phyloP scores from a whole-genome alignment of 2,329 filamentous ascomycete genomes.

The Penicillium sp. region DNA sequence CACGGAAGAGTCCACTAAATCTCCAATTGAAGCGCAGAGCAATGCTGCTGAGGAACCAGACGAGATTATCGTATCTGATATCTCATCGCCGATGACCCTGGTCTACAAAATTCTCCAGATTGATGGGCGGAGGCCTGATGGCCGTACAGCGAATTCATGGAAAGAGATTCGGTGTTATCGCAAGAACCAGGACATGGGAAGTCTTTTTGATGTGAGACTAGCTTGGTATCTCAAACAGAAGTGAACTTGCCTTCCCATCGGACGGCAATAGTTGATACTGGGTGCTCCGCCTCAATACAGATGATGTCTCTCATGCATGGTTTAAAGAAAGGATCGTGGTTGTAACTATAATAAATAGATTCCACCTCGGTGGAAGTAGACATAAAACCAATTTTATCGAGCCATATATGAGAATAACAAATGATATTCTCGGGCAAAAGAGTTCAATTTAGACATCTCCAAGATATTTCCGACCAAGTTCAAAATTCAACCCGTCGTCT shows the following conservation, averaged over 20 bases:
- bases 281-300: background rate
- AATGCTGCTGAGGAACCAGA: constrained; percentile 1
- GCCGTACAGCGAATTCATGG: constrained; percentile 47
- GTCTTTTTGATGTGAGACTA: constrained; percentile 49
- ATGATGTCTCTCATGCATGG: background rate
- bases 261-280: background rate
- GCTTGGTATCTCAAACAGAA: constrained; percentile 40
- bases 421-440: background rate
- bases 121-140: constrained; percentile 43
- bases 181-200: constrained; percentile 53
- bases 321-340: background rate
- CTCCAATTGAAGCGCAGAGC: background rate
- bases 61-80: constrained; percentile 35
- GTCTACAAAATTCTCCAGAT: constrained; percentile 42
- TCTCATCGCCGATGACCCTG: constrained; percentile 37
- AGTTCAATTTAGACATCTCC: background rate
- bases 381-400: background rate
- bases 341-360: background rate
- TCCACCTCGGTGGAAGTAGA: background rate
- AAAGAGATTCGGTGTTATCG: constrained; percentile 49
- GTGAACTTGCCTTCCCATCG: background rate
- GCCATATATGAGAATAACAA: background rate
- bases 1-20: background rate
- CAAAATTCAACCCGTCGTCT: background rate
- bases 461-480: background rate